These are phyloP conservation scores for Entomophthora muscae DNA, from an alignment of 371 early-diverging fungal genomes.

Conservation along the genomic window DNA sequence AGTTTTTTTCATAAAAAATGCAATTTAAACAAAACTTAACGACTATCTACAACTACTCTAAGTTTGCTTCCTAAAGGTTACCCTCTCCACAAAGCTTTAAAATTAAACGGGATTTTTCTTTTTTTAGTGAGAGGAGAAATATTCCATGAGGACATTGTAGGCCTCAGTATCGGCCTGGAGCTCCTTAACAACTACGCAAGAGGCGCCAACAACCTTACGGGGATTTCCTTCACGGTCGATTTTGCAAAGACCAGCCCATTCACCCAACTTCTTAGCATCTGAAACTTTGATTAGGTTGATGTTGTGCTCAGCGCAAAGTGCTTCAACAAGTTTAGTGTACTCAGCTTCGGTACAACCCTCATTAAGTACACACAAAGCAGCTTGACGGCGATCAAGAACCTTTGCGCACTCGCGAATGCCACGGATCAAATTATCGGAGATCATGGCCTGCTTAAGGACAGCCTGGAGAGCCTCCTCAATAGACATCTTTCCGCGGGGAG, in stretches of 20 bases:
- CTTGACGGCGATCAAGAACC: conserved; percentile 93
- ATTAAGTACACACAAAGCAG: conserved; percentile 88
- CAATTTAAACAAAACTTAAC: too few species aligned
- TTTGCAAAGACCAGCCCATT: conserved; percentile 99
- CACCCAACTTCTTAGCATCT: conserved; percentile 97
- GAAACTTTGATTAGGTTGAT: conserved; percentile 95
- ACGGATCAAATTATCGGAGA: conserved; percentile 94
- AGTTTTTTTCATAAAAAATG: too few species aligned
- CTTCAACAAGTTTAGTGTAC: conserved; percentile 91
- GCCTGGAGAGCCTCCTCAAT: conserved; percentile 95
- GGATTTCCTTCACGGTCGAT: conserved; percentile 96
- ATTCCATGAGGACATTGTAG: conserved; percentile 88
- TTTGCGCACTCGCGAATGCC: conserved; percentile 95
- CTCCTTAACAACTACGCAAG: conserved; percentile 90
- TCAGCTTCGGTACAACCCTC: conserved; percentile 92
- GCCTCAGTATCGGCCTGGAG: conserved; percentile 97
- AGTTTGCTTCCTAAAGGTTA: background rate
- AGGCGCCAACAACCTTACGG: conserved; percentile 94
- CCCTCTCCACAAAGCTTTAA: background rate
- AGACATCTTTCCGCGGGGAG: conserved; percentile 55
- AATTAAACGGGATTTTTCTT: background rate
- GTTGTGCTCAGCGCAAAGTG: conserved; percentile 96
- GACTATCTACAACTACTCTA: too few species aligned
- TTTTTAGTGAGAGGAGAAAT: conserved; percentile 61
- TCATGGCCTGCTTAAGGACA: conserved; percentile 86